Evolutionary conservation across 1,139 yeast species (phyloP), one percentile per base, ranked within the genome.

Genomic region (Suhomyces guaymorum): DNA sequence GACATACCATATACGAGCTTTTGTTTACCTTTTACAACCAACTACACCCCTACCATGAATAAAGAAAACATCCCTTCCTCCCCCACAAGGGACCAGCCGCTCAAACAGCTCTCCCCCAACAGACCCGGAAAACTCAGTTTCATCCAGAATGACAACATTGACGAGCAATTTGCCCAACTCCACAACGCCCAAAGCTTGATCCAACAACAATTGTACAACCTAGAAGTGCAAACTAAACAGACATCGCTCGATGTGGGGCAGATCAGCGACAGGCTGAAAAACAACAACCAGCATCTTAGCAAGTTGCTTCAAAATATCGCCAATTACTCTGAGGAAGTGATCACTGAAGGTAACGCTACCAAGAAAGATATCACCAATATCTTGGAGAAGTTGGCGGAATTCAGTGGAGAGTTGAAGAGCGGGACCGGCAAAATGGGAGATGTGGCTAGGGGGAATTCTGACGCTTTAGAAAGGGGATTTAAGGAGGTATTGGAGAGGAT

Each of bases 241-340:
- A 63, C 57, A 10, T 41, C 55, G 27, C 46, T 60, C 5, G 75
- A 69, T 43, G 49, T 69, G 37, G 62, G 55, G 2, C 70, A 68
- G 41, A 53, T 69, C 32, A 59, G 56, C 14, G 71, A 66, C 29
- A 46, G 74, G 27, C 70, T 64, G 63, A 68, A 63, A 44, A 67
- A 63, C 43, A 69, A 69, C 44, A 68, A 69, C 48, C 63, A 57
- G 37, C 51, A 63, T 42, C 59, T 69, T 49, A 65, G 58, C 39
- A 59, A 57, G 41, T 49, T 69, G 25, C 55, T 69, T 13, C 55
- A 39, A 16, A 61, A 60, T 32, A 55, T 66, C 15, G 61, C 67
- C 15, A 50, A 51, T 15, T 62, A 65, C 47, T 57, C 68, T 3
- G 52, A 55, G 18, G 69, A 64, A 29, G 66, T 64, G 4, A 51